Conservation (phyloP, 805 yeast species). For the Saccharomycopsis vini region DNA sequence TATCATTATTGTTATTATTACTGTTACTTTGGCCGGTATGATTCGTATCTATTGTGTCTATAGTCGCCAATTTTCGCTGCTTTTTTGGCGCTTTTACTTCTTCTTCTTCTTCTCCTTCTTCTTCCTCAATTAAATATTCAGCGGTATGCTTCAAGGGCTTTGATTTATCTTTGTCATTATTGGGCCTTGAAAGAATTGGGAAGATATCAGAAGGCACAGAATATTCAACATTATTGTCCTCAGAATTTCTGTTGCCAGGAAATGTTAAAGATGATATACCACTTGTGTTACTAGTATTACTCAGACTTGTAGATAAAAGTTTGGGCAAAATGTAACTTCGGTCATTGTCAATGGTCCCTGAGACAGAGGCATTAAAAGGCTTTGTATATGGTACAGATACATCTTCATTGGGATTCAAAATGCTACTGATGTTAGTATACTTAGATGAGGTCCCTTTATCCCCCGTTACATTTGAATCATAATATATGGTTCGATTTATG, state of each 20-base stretch:
- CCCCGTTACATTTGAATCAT: not conserved
- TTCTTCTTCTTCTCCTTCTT: conserved; percentile 2
- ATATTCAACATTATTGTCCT: not conserved
- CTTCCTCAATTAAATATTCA: not conserved
- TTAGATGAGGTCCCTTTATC: not conserved
- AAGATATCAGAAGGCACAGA: too few species aligned
- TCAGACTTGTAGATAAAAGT: not conserved
- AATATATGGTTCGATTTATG: not conserved
- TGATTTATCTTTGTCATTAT: too few species aligned
- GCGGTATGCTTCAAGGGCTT: not conserved
- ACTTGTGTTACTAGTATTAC: not conserved
- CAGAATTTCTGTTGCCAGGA: not conserved
- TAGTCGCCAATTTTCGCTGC: not conserved
- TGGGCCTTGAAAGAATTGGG: too few species aligned
- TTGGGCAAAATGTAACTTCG: not conserved
- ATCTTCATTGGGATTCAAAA: conserved; percentile 1
- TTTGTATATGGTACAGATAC: too few species aligned
- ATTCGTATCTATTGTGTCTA: too few species aligned
- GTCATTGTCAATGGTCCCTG: too few species aligned
- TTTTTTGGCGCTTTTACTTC: not conserved
- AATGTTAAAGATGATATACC: not conserved
- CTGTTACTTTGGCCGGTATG: too few species aligned
- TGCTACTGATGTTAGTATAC: conserved; percentile 2
- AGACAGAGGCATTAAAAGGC: too few species aligned
- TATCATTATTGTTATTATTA: too few species aligned